Evolutionary conservation across 2,329 filamentous ascomycete species (phyloP), one percentile per base, ranked within the genome.

Genomic region (Cladosporium austrohemisphaericum): DNA sequence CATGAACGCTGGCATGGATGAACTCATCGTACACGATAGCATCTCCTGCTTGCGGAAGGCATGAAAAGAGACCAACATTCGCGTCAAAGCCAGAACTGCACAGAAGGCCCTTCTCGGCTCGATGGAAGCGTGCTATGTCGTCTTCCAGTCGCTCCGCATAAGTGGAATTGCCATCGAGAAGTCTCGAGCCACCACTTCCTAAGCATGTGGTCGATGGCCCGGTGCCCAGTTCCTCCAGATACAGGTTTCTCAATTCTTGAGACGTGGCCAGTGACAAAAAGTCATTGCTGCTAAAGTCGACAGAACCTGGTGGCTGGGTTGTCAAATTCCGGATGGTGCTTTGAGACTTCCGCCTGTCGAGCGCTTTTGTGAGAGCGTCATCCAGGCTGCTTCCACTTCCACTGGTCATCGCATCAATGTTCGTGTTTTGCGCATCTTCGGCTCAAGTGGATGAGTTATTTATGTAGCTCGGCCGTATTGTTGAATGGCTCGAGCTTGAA

Each of bases 1-100:
- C 86, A 52, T 89, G 86, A 1, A 84, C 80, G 57, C 85, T 90
- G 0, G 88, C 88, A 57, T 92, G 88, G 11, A 92, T 81, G 25
- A 85, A 72, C 62, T 85, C 85, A 59, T 92, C 88, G 56, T 87
- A 85, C 0, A 93, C 63, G 18, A 93, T 74, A 1, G 67, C 56
- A 56, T 76, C 74, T 4, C 68, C 71, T 1, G 57, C 57, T 52
- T 76, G 74, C 14, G 74, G 73, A n/a, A 76, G 59, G 41, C 67
- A 71, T 0, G 71, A 68, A 55, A 75, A 76, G 28, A 77, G 60
- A 0, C 70, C 72, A 2, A 68, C 66, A 55, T 77, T 77, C 3
- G 74, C 74, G 57, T 77, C 74, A 55, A 73, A 76, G 0, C 74
- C 62, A 57, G 72, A 85, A 53, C 81, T 80, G 57, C 83, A 79